Conservation (phyloP, 2,329 filamentous ascomycete genomes). For the Cladophialophora carrionii region DNA sequence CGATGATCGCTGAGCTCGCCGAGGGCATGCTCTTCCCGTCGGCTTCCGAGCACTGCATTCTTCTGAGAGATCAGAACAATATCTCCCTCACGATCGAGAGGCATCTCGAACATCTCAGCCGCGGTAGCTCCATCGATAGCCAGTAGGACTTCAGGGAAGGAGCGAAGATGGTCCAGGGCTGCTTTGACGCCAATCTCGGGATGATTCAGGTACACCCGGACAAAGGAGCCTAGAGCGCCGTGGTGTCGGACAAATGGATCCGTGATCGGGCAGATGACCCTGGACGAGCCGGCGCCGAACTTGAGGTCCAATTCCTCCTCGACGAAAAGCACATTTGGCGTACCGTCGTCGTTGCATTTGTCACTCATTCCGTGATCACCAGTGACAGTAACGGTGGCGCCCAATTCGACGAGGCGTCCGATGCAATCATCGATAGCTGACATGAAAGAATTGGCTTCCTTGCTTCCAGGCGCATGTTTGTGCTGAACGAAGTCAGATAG, state of each 20-base stretch:
- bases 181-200: constrained; percentile 37
- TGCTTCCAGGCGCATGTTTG: constrained; percentile 46
- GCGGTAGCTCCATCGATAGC: constrained; percentile 43
- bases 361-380: constrained; percentile 53
- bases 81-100: constrained; percentile 48
- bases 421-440: constrained; percentile 43
- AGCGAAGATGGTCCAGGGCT: constrained; percentile 41
- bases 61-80: constrained; percentile 47
- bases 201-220: constrained; percentile 46
- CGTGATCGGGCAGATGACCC: constrained; percentile 52
- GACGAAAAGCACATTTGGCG: constrained; percentile 48
- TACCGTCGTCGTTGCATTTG: constrained; percentile 44
- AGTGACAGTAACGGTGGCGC: constrained; percentile 47
- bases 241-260: constrained; percentile 52
- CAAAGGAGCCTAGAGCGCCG: constrained; percentile 50
- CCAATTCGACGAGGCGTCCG: constrained; percentile 42
- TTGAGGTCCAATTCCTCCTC: constrained; percentile 45
- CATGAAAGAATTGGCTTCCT: constrained; percentile 48
- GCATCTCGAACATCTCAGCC: constrained; percentile 45
- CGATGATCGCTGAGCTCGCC: constrained; percentile 43
- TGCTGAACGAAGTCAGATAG: constrained; percentile 54
- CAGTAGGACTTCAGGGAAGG: constrained; percentile 44
- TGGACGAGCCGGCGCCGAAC: constrained; percentile 41
- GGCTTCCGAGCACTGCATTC: constrained; percentile 46
- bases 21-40: constrained; percentile 45